These are phyloP conservation scores for Alternaria infectoria DNA, from an alignment of 2,329 filamentous ascomycete genomes.

Conservation along the genomic window DNA sequence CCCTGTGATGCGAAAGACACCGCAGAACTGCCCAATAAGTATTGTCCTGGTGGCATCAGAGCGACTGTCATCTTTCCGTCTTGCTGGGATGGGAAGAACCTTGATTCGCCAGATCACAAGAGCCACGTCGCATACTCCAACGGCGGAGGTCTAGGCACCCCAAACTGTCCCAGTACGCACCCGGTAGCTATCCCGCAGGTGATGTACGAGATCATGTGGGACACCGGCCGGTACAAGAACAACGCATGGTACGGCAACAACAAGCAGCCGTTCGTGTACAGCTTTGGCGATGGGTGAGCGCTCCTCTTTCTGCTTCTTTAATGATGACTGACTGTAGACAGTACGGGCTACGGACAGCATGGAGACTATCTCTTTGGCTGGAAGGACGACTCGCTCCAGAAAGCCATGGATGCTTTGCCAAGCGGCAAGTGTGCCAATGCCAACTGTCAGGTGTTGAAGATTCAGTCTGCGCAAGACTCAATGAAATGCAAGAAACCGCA, in stretches of 20 bases:
- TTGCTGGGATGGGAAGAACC: slow-evolving; percentile 69
- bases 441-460: slow-evolving; percentile 38
- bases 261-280: slow-evolving; percentile 39
- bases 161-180: slow-evolving; percentile 53
- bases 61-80: slow-evolving; percentile 74
- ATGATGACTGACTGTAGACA: neutral
- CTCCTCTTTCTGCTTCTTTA: neutral
- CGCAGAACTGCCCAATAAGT: slow-evolving; percentile 62
- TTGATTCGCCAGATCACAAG: slow-evolving; percentile 62
- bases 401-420: slow-evolving; percentile 38
- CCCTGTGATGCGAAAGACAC: slow-evolving; percentile 36
- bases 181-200: slow-evolving; percentile 56
- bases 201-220: slow-evolving; percentile 56
- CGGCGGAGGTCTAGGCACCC: slow-evolving; percentile 44
- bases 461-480: slow-evolving; percentile 35
- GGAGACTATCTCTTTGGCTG: slow-evolving; percentile 37
- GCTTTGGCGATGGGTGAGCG: slow-evolving; percentile 34
- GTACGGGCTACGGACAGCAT: slow-evolving; percentile 26
- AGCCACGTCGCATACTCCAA: slow-evolving; percentile 70
- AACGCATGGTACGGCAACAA: slow-evolving; percentile 28
- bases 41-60: slow-evolving; percentile 78
- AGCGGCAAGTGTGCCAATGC: slow-evolving; percentile 38
- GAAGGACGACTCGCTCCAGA: slow-evolving; percentile 37
- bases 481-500: slow-evolving; percentile 46
- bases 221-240: slow-evolving; percentile 42